phyloP scores from a whole-genome alignment of 192 early-diverging fungal genomes.

The Spizellomyces sp. region DNA sequence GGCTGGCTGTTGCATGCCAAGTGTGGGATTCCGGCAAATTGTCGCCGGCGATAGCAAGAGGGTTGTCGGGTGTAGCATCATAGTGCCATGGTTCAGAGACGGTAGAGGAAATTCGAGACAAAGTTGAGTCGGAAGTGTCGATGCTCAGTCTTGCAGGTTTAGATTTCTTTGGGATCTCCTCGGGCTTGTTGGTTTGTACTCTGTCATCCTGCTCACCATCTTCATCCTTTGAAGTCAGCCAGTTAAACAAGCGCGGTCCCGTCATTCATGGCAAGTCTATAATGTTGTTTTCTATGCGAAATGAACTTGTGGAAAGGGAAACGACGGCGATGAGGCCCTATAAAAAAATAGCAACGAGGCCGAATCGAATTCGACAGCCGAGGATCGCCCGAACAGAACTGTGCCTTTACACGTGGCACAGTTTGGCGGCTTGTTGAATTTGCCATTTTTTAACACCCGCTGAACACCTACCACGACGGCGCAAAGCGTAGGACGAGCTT shows the following conservation, averaged over 20 bases:
- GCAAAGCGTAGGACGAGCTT: too few species aligned
- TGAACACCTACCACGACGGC: too few species aligned
- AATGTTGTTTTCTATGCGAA: too few species aligned
- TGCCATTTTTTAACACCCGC: too few species aligned
- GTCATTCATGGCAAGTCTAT: not conserved
- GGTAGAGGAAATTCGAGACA: not conserved
- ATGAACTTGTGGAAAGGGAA: too few species aligned
- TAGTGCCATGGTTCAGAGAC: conserved; percentile 19
- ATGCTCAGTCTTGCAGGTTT: not conserved
- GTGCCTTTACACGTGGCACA: too few species aligned
- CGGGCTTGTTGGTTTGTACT: not conserved
- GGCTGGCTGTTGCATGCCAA: conserved; percentile 2
- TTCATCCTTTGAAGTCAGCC: not conserved
- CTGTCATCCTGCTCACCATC: not conserved
- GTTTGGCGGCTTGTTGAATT: too few species aligned
- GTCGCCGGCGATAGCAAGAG: not conserved
- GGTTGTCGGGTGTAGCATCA: conserved; percentile 13
- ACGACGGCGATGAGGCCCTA: too few species aligned
- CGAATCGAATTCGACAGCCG: too few species aligned
- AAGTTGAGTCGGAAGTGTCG: not conserved
- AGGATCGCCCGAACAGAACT: too few species aligned
- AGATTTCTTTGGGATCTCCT: not conserved
- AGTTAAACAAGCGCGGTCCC: conserved; percentile 1
- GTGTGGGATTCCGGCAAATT: conserved; percentile 13
- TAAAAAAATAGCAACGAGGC: too few species aligned